Base-by-base conservation (phyloP, 2,329 filamentous ascomycete species). In the Diplocarpon rosae region DNA sequence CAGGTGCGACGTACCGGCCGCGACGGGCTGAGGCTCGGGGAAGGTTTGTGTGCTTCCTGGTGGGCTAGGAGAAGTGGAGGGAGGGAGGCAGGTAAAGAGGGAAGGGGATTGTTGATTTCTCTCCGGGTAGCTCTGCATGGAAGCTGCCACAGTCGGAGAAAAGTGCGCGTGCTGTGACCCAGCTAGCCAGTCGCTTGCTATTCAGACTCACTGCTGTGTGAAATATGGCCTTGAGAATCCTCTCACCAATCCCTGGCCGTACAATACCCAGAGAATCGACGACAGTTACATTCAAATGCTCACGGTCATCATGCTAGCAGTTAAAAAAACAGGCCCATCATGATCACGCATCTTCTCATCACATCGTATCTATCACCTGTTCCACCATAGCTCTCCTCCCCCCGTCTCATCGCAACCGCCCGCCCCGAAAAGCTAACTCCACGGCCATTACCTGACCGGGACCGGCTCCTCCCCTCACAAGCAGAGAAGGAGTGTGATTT, bases 401-500 rank as follows among this genome's bases (percentile, higher is more conserved):
- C 33, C n/a, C 15, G 9, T 35, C n/a, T 13, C 15, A 5, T 15
- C 15, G n/a, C 15, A 11, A 6, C 10, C 32, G 9, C 33, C 14
- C 33, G 33, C 13, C 4, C 33, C 15, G 10, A 35, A 17, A 10
- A 14, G 15, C 13, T 3, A 35, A 35, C 33, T 35, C 33, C 33
- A 11, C 15, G 20, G 20, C 20, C 20, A 24, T 3, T 35, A 16
- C 14, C 33, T 13, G 15, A 5, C 13, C 33, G 11, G 10, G n/a
- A 14, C 13, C 14, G 15, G 33, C 33, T 35, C 33, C 33, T 17
- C 33, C 15, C 33, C 33, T 16, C n/a, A 2, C 7, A 5, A 35
- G n/a, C 15, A 35, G 33, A 35, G 33, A 43, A 38, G 27, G 42
- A 34, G 35, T 28, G 42, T 38, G 30, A 28, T 37, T n/a, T 38